Base-by-base conservation (phyloP, 1,139 yeast species). In the Debaryomyces psychrophilus region DNA sequence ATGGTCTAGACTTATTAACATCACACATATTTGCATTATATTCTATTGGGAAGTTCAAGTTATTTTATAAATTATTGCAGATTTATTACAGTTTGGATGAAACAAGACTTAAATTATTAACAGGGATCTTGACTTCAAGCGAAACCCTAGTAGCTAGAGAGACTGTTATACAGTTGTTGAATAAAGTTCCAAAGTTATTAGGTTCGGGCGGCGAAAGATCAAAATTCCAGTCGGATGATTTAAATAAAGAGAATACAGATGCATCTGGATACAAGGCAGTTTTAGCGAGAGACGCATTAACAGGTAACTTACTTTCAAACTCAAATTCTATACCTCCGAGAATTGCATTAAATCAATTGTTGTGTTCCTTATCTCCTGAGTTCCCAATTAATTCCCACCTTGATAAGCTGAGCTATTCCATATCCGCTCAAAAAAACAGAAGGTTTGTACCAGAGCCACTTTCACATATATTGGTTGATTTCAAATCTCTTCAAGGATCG, bases 381-480 rank as follows among this genome's bases (percentile, higher is more conserved):
- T 87, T 81, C 62, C 93, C 95, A 5, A 76, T 79, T 38, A 74
- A 77, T 54, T 62, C 69, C 48, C 71, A 71, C 65, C 45, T 62
- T 52, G 55, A 68, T 50, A 48, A 64, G 53, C 46, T 57, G 55
- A 59, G 72, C 55, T 62, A 54, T 64, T 59, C 68, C 2, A 68
- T 79, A 51, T 64, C 63, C 12, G 83, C 87, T 2, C 66, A 69
- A 14, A 68, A 71, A 31, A 75, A 77, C 54, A 65, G 68, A 43
- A 75, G 74, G 47, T 79, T 82, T 54, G 64, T 65, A 43, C 74
- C 74, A 37, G 80, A 77, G 5, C 76, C 81, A 4, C 92, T 92
- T 20, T 84, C 90, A 1, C 93, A 88, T 62, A 80, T 90, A 51
- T 68, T 89, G 62, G 90, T 88, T 39, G 95, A 88, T 63, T 86